Evolutionary conservation across 106 monocot genomes (phyloP).

Genomic region (Apostasia ramifera): DNA sequence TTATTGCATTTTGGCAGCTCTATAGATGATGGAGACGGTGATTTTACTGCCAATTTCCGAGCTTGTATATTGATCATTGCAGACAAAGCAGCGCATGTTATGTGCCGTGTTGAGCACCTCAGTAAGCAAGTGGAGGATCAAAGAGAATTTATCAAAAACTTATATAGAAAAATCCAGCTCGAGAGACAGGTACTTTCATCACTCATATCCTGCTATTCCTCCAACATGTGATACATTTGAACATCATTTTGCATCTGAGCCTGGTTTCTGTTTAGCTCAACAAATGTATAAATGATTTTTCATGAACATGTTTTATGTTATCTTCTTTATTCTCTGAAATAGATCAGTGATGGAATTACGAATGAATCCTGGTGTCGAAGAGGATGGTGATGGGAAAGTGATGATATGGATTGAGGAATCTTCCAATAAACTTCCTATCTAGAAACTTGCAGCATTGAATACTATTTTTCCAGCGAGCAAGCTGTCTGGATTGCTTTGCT

Average conservation of each 20-base stretch:
- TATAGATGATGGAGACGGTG: conserved; percentile 70
- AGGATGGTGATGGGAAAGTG: no score
- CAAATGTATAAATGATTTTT: not conserved
- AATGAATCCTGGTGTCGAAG: no score
- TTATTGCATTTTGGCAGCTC: conserved; percentile 15
- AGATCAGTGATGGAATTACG: no score
- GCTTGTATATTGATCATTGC: conserved; percentile 67
- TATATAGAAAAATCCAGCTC: conserved; percentile 65
- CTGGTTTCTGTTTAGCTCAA: not conserved
- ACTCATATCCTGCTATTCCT: not conserved
- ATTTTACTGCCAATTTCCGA: conserved; percentile 48
- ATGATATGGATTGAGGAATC: no score
- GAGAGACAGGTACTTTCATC: conserved; percentile 60
- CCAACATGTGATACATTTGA: not conserved
- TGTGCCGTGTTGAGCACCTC: conserved; percentile 8
- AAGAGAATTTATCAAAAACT: conserved; percentile 55
- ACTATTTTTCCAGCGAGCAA: no score
- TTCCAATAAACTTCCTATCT: no score
- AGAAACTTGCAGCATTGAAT: no score
- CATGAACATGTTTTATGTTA: not conserved
- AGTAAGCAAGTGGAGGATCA: conserved; percentile 50
- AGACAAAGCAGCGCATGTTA: conserved; percentile 56
- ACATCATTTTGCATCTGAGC: not conserved
- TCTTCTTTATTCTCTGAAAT: no score
- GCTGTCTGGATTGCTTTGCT: no score